Evolutionary conservation across 495 filamentous ascomycete genomes (phyloP), one percentile per base, ranked within the genome.

Genomic region (Daldinia concentrica): DNA sequence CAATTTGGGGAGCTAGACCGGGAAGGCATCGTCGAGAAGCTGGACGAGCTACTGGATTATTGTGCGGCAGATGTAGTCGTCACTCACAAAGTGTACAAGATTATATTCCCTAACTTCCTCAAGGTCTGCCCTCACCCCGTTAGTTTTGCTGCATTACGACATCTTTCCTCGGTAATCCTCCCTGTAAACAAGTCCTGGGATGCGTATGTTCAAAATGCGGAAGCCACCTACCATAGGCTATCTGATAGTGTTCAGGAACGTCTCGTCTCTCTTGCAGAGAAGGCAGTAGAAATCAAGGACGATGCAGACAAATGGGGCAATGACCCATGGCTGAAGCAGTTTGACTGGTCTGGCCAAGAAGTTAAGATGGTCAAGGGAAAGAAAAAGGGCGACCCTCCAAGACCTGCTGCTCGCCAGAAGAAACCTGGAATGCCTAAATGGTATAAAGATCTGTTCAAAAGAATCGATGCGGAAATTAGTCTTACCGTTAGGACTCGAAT

Each of bases 271-370:
- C 83, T 99, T 12, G 88, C 92, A 32, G 82, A 94, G 36, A 89
- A 90, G 78, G 94, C 95, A 2, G 72, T 95, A 41, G 87, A 90
- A 66, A 79, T 90, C 37, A 97, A 94, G 76, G 86, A 84, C 8
- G 77, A 93, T 22, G 79, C 90, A 0, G 84, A 90, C 7, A 84
- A 86, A 30, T 95, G 91, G 79, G 77, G 79, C 60, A 90, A 84
- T 56, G 95, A 99, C 76, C 91, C 92, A 36, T 99, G 96, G 96
- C 80, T 98, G 75, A 82, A 82, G 64, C 95, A 99, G 83, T 86
- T 99, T 60, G 93, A 99, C 81, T 99, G 95, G 95, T 91, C 92
- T 7, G 93, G 91, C 26, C 93, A 98, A 79, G 92, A 94, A 78
- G 82, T 97, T 62, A 94, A 88, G 78, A 95, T 95, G 93, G 89